phyloP scores from a whole-genome alignment of 2,329 filamentous ascomycete species.

The Macrophomina tecta region DNA sequence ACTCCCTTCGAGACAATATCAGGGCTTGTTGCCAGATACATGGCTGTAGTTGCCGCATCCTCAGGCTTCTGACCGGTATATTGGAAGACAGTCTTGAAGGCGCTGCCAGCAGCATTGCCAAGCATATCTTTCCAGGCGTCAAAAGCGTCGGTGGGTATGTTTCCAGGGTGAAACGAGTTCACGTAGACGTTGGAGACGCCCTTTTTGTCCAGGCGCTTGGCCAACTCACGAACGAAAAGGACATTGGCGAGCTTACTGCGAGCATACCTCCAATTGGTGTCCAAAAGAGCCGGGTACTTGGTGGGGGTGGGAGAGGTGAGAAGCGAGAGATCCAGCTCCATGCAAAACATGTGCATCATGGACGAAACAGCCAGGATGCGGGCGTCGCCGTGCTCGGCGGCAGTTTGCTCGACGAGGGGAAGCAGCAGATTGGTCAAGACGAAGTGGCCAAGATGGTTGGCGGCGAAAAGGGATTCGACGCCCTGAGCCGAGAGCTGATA shows the following conservation, averaged over 20 bases:
- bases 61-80: constrained; percentile 35
- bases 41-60: constrained; percentile 40
- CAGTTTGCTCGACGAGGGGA: constrained; percentile 27
- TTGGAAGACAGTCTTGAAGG: constrained; percentile 34
- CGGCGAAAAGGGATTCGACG: constrained; percentile 32
- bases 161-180: constrained; percentile 43
- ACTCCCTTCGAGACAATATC: constrained; percentile 33
- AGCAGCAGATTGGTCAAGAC: constrained; percentile 31
- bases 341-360: constrained; percentile 38
- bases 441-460: constrained; percentile 33
- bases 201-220: constrained; percentile 33
- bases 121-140: constrained; percentile 38
- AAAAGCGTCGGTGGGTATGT: constrained; percentile 42
- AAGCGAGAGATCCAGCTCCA: constrained; percentile 35
- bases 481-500: constrained; percentile 36
- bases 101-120: constrained; percentile 33
- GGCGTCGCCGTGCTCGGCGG: constrained; percentile 23
- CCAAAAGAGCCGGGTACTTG: constrained; percentile 33
- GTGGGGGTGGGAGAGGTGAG: constrained; percentile 34
- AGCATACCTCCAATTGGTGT: constrained; percentile 41
- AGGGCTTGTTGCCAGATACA: constrained; percentile 39
- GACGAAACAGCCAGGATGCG: constrained; percentile 34
- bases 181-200: constrained; percentile 38
- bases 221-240: constrained; percentile 41
- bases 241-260: constrained; percentile 44